Base-by-base conservation (phyloP, 179 eudicot species). In the Silene vulgaris region DNA sequence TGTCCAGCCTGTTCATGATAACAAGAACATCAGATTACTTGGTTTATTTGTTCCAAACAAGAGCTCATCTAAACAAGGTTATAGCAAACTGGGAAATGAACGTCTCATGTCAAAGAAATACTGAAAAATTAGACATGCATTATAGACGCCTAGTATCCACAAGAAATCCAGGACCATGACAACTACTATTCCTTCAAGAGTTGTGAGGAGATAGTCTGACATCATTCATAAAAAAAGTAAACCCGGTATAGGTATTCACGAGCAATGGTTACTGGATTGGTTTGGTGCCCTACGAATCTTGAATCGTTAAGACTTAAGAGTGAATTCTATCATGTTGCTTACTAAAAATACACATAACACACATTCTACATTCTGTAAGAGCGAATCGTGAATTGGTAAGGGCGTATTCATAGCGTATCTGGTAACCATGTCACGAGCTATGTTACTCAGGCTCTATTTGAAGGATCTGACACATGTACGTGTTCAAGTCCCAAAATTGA, bases 1-100 rank as follows among this genome's bases (percentile, higher is more conserved):
- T 81, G 76, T 62, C 76, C 85, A 30, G 69, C 88, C 91, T 88
- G 85, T 61, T 52, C 60, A 43, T 74, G 50, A 63, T 63, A 45
- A 56, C n/a, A 66, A 9, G 14, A 72, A 16, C 11, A 30, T 32
- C 37, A 23, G 59, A 65, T 64, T 45, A 57, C 67, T 17, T 21
- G 5, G 35, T 57, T 37, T 65, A 29, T 16, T 76, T 75, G n/a
- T 56, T 28, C 69, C 57, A 20, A 68, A 61, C 20, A 37, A 60
- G 21, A 62, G 56, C 20, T 56, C 62, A 77, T n/a, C 28, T 57
- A 67, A 5, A 16, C 30, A 16, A 59, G 61, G 61, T 69, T 32
- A 50, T 26, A 37, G 48, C 32, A 54, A 17, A 37, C 17, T 8
- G 16, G 48, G 11, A 67, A 52, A 32, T 32, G 28, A n/a, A 62